These are phyloP conservation scores for Hymenoscyphus occultus DNA, from an alignment of 2,329 filamentous ascomycete genomes.

Conservation along the genomic window DNA sequence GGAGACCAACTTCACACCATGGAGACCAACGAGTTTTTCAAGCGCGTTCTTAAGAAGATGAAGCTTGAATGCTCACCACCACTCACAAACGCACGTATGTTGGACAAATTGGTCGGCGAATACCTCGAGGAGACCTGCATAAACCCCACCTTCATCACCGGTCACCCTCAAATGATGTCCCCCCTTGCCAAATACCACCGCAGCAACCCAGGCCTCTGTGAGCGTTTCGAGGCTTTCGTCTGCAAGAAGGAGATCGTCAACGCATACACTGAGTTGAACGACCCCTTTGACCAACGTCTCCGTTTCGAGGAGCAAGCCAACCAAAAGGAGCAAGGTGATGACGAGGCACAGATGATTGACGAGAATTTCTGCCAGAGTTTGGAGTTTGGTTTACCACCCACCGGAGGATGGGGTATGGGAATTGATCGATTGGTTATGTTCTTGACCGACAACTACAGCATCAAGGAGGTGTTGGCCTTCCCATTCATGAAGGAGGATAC, in stretches of 20 bases:
- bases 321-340: slow-evolving; percentile 95
- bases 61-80: slow-evolving; percentile 87
- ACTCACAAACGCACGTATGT: slow-evolving; percentile 90
- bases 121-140: slow-evolving; percentile 93
- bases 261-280: slow-evolving; percentile 94
- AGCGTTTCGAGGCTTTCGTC: slow-evolving; percentile 96
- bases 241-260: slow-evolving; percentile 97
- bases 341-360: slow-evolving; percentile 93
- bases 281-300: slow-evolving; percentile 89
- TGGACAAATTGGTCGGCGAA: slow-evolving; percentile 91
- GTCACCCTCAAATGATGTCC: slow-evolving; percentile 87
- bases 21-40: slow-evolving; percentile 87
- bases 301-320: slow-evolving; percentile 92
- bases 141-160: slow-evolving; percentile 88
- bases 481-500: slow-evolving; percentile 94
- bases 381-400: slow-evolving; percentile 89
- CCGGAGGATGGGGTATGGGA: slow-evolving; percentile 94
- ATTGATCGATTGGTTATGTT: slow-evolving; percentile 95
- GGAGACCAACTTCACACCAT: slow-evolving; percentile 82
- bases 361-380: slow-evolving; percentile 91
- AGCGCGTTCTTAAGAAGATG: slow-evolving; percentile 79
- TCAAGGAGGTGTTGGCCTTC: slow-evolving; percentile 95
- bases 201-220: slow-evolving; percentile 75
- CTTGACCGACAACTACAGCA: slow-evolving; percentile 91
- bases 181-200: slow-evolving; percentile 96